Evolutionary conservation across 2,329 filamentous ascomycete species (phyloP), one percentile per base, ranked within the genome.

Genomic region (Cytospora piceicola): DNA sequence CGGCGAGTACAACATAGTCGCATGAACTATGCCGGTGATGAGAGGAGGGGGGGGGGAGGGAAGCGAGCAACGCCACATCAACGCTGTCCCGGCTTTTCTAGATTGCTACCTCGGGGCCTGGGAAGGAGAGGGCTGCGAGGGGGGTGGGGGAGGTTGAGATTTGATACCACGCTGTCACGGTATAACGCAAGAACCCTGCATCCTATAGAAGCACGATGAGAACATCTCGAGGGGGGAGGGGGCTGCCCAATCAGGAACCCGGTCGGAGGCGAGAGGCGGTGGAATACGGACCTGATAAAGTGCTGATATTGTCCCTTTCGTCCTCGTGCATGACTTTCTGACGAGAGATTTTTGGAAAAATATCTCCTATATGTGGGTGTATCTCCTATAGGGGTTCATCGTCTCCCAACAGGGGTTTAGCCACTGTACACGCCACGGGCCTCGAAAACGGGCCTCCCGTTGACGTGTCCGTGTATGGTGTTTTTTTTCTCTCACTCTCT

Each of bases 401-500:
- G 51, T 56, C 36, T 56, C 54, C 34, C 60, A 49, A 6, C 49
- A 51, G 39, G 46, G 49, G 52, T 36, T 24, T 29, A 39, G 63
- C 39, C 63, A 52, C 55, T 63, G 39, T 58, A 66, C 59, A 57
- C 63, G 61, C 55, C 53, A 29, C 56, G 60, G 66, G 66, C 63
- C 66, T 65, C 63, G 39, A 68, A 58, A 68, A 68, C 59, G 59
- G 66, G 66, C 66, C 66, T 32, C 63, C 46, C 36, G 66, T 68
- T 68, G 66, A 68, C 66, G 66, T 68, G 66, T 68, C 58, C 63
- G 46, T 55, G 63, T n/a, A 24, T 63, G 51, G 51, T 57, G 36
- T 24, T 65, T 59, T 61, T 64, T 32, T 32, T 32, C 9, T 32
- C n/a, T n/a, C n/a, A n/a, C n/a, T n/a, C n/a, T 32, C 5, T 32